Base-by-base conservation (phyloP, 164 flowering plant species). In the Vitis amurensis region DNA sequence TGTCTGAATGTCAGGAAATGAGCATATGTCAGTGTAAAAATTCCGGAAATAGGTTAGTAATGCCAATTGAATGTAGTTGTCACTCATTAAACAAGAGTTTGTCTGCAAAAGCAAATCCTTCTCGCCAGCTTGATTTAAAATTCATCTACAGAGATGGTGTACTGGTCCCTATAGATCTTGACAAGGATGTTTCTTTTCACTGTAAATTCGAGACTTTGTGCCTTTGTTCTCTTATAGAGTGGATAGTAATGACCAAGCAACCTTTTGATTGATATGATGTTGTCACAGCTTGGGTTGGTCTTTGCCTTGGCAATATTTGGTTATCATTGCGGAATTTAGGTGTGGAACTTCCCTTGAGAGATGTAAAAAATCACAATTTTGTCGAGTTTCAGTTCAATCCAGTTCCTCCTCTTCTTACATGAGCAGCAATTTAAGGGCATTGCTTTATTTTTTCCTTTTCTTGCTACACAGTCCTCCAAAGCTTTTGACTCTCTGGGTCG, bases 191-290 rank as follows among this genome's bases (percentile, higher is more conserved):
- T 68, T 68, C 78, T 59, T 74, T 81, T 70, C 97, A 91, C 73
- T 90, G 96, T 83, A 90, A 84, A 84, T 83, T 83, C 55, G 86
- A 84, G 78, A 81, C 71, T 37, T 75, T 92, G 72, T 92, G 98
- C 84, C 91, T 94, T 77, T 85, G 89, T 72, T 78, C 88, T 74
- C 84, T 91, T 75, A 80, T 84, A 71, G 86, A 86, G 76, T 81
- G 81, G 75, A 71, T 86, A 72, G 75, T 63, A 79, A 75, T 53
- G 81, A 80, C 72, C 73, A 85, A 82, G 79, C 76, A 77, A 74
- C 74, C 69, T 61, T 69, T 63, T 55, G 69, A 44, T 63, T 72
- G 76, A 76, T 66, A 3, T 64, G 47, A 19, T 51, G 16, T 61
- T 63, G 71, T 55, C 29, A 14, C 55, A 55, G 62, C 66, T 23